phyloP scores from a whole-genome alignment of 306 rosid genomes.

The Gastrolobium bilobum region DNA sequence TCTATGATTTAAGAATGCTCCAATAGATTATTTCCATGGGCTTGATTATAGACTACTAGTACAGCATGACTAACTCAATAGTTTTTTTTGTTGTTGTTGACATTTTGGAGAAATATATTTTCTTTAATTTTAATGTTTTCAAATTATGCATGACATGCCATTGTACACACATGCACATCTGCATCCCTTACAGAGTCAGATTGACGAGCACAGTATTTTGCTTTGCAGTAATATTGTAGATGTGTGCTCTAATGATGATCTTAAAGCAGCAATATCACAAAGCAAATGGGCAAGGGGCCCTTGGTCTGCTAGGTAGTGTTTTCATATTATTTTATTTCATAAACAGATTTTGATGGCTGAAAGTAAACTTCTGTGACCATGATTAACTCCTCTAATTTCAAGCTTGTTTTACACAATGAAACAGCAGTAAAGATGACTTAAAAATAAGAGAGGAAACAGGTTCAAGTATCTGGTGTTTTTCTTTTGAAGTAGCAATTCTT shows the following conservation, averaged over 20 bases:
- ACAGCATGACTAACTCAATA: neutral
- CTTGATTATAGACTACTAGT: neutral
- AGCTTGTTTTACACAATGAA: conserved; percentile 44
- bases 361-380: conserved; percentile 34
- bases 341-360: neutral
- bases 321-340: neutral
- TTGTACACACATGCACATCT: conserved; percentile 32
- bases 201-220: conserved; percentile 18
- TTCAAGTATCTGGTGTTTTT: conserved; percentile 85
- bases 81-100: neutral
- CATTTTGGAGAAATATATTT: neutral
- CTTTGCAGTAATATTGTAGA: conserved; percentile 87
- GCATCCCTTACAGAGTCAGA: conserved; percentile 28
- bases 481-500: conserved; percentile 91
- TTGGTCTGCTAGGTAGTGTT: conserved; percentile 96
- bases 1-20: conserved; percentile 10
- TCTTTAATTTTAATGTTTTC: conserved; percentile 8
- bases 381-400: conserved; percentile 47
- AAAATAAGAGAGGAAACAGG: conserved; percentile 97
- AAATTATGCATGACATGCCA: neutral
- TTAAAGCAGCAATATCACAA: conserved; percentile 81
- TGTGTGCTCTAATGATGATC: conserved; percentile 87
- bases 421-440: conserved; percentile 80
- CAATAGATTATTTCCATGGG: conserved; percentile 10
- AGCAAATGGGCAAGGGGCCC: conserved; percentile 99